Evolutionary conservation across 2,329 filamentous ascomycete species (phyloP), one percentile per base, ranked within the genome.

Genomic region (Amesomyces nigricolor): DNA sequence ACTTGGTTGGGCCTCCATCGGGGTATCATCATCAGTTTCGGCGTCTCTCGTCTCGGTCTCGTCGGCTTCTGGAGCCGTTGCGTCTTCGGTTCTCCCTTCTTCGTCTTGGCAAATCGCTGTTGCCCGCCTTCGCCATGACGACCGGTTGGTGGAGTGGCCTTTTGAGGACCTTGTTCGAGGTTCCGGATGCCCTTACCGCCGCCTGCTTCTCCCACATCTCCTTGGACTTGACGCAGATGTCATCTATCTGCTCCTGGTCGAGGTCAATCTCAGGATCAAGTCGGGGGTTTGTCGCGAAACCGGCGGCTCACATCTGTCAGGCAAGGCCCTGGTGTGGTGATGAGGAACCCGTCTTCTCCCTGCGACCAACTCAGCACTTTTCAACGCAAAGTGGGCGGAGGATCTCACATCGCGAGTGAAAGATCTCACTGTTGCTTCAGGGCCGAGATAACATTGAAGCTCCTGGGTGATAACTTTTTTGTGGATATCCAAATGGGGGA

Each of bases 331-430:
- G 79, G 78, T 2, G 79, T 82, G 30, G 75, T 78, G 63, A 83
- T 82, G 56, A 84, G 72, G 62, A 78, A 83, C 2, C 81, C 81
- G 67, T 83, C 80, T 69, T 83, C 79, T 62, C 80, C 80, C 80
- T 82, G 58, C 47, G 22, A 29, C 32, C 10, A n/a, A 35, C 22
- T 54, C 38, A 50, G 38, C 37, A 35, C 32, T 4, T 32, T 53
- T 61, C 53, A 54, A 52, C 48, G 47, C 54, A 38, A 58, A 67
- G 63, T 61, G 65, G 53, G 51, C 62, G 51, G 54, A 58, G 63
- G 65, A 62, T 64, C 70, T 61, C 72, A 82, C 80, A 69, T 82
- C 75, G 63, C 76, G 72, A 40, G 79, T 82, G 63, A 77, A 83
- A 42, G 79, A 73, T 54, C 80, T 73, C 46, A 82, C 79, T 22